Percentiles rank a stretch among this genome's conserved stretches.
Conservation (phyloP, 768 basidiomycete genomes). For the Agrocybe pediades region DNA sequence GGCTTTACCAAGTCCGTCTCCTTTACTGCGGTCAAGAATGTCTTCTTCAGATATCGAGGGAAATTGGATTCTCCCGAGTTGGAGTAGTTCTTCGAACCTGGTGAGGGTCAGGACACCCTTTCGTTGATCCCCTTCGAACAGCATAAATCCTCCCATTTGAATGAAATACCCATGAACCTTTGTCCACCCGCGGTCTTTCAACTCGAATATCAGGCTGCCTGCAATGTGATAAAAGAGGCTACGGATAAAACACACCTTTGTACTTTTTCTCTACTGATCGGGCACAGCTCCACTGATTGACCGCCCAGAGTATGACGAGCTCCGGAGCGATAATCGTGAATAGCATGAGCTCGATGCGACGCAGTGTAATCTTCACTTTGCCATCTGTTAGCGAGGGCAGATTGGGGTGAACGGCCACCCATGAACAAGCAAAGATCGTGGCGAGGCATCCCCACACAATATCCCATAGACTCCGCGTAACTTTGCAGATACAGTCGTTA, state of each 20-base stretch:
- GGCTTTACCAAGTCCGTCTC: conserved; percentile 27
- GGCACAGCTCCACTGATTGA: neutral
- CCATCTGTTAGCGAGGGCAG: neutral
- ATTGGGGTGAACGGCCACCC: conserved; percentile 7
- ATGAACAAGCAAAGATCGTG: conserved; percentile 7
- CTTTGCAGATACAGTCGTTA: too few relatives aligned
- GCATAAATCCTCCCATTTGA: conserved; percentile 15
- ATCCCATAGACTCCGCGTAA: too few relatives aligned
- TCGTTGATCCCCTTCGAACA: neutral
- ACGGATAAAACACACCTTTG: neutral
- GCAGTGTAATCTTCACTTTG: neutral
- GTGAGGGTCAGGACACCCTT: neutral
- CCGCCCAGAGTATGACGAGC: conserved; percentile 1
- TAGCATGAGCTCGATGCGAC: neutral
- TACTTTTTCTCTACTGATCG: neutral
- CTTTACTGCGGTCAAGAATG: conserved; percentile 11
- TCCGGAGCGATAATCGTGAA: conserved; percentile 3
- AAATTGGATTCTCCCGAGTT: neutral
- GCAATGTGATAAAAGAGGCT: neutral
- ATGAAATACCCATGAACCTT: conserved; percentile 8
- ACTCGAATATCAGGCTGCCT: too few relatives aligned
- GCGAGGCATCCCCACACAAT: conserved; percentile 7
- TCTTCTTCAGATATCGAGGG: conserved; percentile 4
- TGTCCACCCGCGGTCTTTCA: neutral
- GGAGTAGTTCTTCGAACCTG: conserved; percentile 12